A percentile compares a stretch with the other conserved stretches of the same genome.
phyloP scores from a whole-genome alignment of 1,139 yeast genomes.

The Zygosaccharomyces pseudobailii region DNA sequence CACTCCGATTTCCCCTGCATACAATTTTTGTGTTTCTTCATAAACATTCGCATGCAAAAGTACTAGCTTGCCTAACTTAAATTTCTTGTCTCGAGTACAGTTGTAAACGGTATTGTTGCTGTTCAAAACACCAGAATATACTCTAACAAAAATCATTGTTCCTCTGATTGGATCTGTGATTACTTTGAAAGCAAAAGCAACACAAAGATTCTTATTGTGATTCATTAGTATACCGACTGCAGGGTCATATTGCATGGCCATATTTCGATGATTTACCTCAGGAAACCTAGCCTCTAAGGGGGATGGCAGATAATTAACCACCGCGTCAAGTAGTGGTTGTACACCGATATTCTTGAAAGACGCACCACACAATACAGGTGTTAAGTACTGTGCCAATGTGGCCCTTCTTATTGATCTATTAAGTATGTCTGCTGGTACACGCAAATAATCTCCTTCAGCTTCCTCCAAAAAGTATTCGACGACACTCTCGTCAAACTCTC shows the following conservation, averaged over 20 bases:
- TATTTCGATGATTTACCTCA: conserved; percentile 39
- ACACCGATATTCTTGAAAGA: conserved; percentile 91
- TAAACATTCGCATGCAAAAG: conserved; percentile 89
- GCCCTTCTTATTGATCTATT: conserved; percentile 57
- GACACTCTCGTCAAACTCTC: conserved; percentile 74
- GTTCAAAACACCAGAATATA: conserved; percentile 72
- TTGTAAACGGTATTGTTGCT: conserved; percentile 61
- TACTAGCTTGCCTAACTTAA: conserved; percentile 62
- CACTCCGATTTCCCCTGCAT: conserved; percentile 88
- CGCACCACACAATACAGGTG: conserved; percentile 90
- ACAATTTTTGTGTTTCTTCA: conserved; percentile 56
- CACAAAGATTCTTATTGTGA: conserved; percentile 52
- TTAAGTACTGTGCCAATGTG: conserved; percentile 52
- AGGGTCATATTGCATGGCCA: conserved; percentile 40
- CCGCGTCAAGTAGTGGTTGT: conserved; percentile 86
- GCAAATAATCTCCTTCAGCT: conserved; percentile 61
- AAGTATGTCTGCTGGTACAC: conserved; percentile 49
- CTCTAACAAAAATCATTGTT: conserved; percentile 77
- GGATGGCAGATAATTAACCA: conserved; percentile 72
- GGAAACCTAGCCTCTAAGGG: conserved; percentile 66
- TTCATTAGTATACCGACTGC: conserved; percentile 49
- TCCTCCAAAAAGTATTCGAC: conserved; percentile 71
- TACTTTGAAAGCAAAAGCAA: conserved; percentile 91
- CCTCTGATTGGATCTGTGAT: conserved; percentile 82
- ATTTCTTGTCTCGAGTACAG: conserved; percentile 62